Evolutionary conservation across 176 grass and related monocot species (phyloP).

Genomic region (Musa acuminata): DNA sequence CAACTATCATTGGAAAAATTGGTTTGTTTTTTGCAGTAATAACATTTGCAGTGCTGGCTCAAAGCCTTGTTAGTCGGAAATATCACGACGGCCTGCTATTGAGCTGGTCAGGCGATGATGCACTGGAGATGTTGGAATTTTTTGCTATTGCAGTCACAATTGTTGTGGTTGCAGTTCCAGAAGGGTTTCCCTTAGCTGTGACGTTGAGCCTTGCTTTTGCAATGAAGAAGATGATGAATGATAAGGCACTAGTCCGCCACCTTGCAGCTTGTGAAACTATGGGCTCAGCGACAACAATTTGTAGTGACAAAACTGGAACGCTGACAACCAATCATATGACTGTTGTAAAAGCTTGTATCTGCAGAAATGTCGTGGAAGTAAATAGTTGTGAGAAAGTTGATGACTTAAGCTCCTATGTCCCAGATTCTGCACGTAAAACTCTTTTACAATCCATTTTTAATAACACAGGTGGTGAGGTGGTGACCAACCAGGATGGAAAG

Average conservation of each 20-base stretch:
- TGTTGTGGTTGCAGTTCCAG: slow-evolving; percentile 19
- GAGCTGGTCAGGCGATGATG: slow-evolving; percentile 21
- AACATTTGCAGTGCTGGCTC: slow-evolving; percentile 17
- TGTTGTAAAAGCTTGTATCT: slow-evolving; percentile 20
- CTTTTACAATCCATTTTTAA: slow-evolving; percentile 13
- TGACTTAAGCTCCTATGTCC: background rate
- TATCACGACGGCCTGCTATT: background rate
- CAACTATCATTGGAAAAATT: slow-evolving; percentile 17
- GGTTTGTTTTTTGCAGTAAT: slow-evolving; percentile 15
- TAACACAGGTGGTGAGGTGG: slow-evolving; percentile 14
- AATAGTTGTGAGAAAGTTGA: background rate
- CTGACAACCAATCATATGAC: slow-evolving; percentile 18
- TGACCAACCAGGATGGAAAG: slow-evolving; percentile 9
- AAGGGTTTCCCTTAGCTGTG: slow-evolving; percentile 15
- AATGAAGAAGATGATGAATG: slow-evolving; percentile 23
- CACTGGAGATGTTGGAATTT: slow-evolving; percentile 13
- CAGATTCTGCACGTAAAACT: background rate
- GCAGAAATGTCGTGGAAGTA: slow-evolving; percentile 9
- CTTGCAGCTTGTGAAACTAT: slow-evolving; percentile 20
- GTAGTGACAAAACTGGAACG: slow-evolving; percentile 18
- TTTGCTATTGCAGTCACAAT: slow-evolving; percentile 21
- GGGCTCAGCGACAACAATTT: slow-evolving; percentile 16
- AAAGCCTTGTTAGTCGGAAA: background rate
- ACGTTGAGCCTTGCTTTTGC: slow-evolving; percentile 19
- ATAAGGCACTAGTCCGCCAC: slow-evolving; percentile 15